These are phyloP conservation scores for Penicillium diatomitis DNA, from an alignment of 495 filamentous ascomycete species.

Conservation along the genomic window DNA sequence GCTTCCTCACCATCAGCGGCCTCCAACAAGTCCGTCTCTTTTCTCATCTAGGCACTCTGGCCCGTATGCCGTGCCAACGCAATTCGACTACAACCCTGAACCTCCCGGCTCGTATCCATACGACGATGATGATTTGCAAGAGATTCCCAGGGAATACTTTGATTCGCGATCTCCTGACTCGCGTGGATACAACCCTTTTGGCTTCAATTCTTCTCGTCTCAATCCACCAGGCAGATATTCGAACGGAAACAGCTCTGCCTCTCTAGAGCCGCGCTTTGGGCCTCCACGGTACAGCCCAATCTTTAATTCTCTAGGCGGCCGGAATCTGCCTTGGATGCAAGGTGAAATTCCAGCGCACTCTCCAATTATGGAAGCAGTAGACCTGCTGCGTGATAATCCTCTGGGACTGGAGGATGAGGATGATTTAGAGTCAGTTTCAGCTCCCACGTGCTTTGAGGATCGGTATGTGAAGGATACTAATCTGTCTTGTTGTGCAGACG, in stretches of 20 bases:
- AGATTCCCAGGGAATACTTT: conserved; percentile 12
- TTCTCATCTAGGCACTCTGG: not conserved
- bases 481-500: not conserved
- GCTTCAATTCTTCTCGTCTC: not conserved
- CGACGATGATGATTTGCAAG: conserved; percentile 15
- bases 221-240: not conserved
- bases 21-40: not conserved
- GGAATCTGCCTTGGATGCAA: conserved; percentile 8
- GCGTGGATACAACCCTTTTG: not conserved
- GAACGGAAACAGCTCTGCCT: not conserved
- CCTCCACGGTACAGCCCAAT: not conserved
- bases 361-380: conserved; percentile 5
- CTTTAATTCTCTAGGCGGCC: not conserved
- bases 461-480: not conserved
- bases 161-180: conserved; percentile 3
- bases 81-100: not conserved
- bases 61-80: not conserved
- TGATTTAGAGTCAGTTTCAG: conserved; percentile 9
- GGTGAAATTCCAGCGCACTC: not conserved
- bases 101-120: not conserved
- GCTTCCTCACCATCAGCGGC: not conserved
- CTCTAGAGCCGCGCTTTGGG: not conserved
- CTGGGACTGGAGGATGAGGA: conserved; percentile 11
- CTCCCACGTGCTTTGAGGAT: too few species aligned
- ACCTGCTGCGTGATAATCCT: conserved; percentile 13